Evolutionary conservation across 1,139 yeast genomes (phyloP), one percentile per base, ranked within the genome.

Genomic region (Suhomyces guaymorum): DNA sequence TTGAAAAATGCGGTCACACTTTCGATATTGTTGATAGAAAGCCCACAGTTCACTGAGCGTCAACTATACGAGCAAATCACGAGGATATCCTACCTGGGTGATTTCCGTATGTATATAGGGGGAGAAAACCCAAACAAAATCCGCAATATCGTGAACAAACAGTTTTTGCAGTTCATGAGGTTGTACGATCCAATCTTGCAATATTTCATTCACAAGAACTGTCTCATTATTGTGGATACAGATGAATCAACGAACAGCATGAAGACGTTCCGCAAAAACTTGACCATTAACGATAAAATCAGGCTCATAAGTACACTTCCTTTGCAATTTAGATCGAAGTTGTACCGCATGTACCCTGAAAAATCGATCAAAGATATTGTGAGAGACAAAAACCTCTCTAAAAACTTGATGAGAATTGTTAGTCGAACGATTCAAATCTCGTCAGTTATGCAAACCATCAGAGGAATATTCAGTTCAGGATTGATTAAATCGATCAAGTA

Each of bases 71-170:
- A 77, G 50, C 81, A 80, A 43, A 83, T 92, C 32, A 83, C 97
- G 0, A 78, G 80, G 11, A 62, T 94, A 14, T 86, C 96, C 14
- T 94, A 92, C 56, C 63, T 82, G 59, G 98, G 98, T 11, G 99
- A 92, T 57, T 82, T 90, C 23, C 73, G 99, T 46, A 84, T 89
- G 79, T 67, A 75, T 27, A 69, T 89, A 28, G 95, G 95, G 3
- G 95, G 92, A 4, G 98, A 92, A 59, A 87, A 92, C 57, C 97
- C 97, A 7, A 73, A 82, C 51, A 92, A 92, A 59, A 85, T 90
- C 19, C 69, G 70, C 35, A 92, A 94, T 57, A 92, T 92, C 43
- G 97, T 92, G 5, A 60, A 65, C 16, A 84, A 85, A 54, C 97
- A 94, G 60, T 75, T 76, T 46, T 62, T 63, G 14, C 73, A 78